Conservation (phyloP, 2,329 filamentous ascomycete genomes). For the Dothistroma pini region DNA sequence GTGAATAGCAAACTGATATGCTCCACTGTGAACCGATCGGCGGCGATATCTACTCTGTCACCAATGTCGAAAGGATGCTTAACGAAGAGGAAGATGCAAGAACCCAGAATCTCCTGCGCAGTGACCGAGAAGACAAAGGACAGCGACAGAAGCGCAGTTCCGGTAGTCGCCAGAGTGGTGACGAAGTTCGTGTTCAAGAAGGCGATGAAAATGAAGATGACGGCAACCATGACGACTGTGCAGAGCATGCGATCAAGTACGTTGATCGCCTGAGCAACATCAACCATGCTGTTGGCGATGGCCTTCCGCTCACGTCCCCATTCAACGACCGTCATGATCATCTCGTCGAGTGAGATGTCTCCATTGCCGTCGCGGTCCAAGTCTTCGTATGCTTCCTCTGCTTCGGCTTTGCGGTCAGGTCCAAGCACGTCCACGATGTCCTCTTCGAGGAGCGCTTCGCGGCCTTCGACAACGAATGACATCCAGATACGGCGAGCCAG, state of each 20-base stretch:
- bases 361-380: constrained; percentile 88
- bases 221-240: constrained; percentile 73
- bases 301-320: constrained; percentile 83
- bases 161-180: constrained; percentile 81
- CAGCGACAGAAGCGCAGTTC: constrained; percentile 87
- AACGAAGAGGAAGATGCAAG: constrained; percentile 97
- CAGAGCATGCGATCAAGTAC: constrained; percentile 85
- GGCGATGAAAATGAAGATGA: constrained; percentile 62
- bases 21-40: constrained; percentile 74
- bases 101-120: constrained; percentile 92
- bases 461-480: constrained; percentile 91
- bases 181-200: constrained; percentile 86
- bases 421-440: constrained; percentile 89
- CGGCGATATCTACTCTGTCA: constrained; percentile 78
- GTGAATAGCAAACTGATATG: constrained; percentile 93
- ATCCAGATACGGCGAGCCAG: constrained; percentile 94
- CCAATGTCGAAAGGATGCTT: constrained; percentile 98
- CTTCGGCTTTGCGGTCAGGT: constrained; percentile 66
- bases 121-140: constrained; percentile 95
- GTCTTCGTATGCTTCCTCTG: constrained; percentile 76
- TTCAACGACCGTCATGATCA: constrained; percentile 82
- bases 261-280: constrained; percentile 89
- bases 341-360: constrained; percentile 92
- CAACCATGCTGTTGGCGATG: constrained; percentile 90
- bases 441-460: constrained; percentile 71